Evolutionary conservation across 2,329 filamentous ascomycete species (phyloP).

Genomic region (Erysiphe pisi): DNA sequence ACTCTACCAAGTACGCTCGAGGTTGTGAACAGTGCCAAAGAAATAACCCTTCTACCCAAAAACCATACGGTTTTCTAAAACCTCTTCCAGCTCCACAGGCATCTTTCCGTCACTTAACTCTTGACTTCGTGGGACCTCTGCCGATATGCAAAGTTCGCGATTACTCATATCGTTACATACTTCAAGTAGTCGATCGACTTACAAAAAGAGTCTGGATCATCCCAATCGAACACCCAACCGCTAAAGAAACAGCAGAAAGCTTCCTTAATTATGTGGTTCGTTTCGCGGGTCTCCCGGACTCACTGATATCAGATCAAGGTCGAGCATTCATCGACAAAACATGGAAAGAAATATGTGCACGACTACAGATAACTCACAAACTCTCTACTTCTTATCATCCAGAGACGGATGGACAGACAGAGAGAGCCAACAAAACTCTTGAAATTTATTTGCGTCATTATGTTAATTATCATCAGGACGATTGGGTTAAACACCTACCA

Average conservation of each 20-base stretch:
- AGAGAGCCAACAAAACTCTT: background rate
- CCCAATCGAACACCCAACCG: background rate
- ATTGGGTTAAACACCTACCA: background rate
- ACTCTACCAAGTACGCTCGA: background rate
- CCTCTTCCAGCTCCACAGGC: background rate
- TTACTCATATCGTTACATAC: background rate
- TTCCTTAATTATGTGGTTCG: background rate
- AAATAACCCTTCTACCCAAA: constrained; percentile 13
- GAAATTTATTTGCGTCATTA: background rate
- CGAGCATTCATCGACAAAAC: constrained; percentile 4
- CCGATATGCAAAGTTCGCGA: background rate
- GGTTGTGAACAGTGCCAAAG: background rate
- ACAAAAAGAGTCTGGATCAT: background rate
- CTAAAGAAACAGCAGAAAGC: background rate
- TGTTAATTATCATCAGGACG: constrained; percentile 13
- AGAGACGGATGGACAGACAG: constrained; percentile 18
- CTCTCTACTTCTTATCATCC: background rate
- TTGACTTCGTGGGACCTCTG: background rate
- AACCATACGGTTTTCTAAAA: background rate
- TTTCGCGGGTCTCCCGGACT: background rate
- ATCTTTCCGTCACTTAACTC: background rate
- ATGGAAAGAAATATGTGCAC: constrained; percentile 12
- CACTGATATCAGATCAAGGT: constrained; percentile 5
- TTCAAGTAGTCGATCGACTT: background rate
- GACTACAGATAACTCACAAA: background rate